These are phyloP conservation scores for Dissoconium aciculare DNA, from an alignment of 2,329 filamentous ascomycete species.

Conservation along the genomic window DNA sequence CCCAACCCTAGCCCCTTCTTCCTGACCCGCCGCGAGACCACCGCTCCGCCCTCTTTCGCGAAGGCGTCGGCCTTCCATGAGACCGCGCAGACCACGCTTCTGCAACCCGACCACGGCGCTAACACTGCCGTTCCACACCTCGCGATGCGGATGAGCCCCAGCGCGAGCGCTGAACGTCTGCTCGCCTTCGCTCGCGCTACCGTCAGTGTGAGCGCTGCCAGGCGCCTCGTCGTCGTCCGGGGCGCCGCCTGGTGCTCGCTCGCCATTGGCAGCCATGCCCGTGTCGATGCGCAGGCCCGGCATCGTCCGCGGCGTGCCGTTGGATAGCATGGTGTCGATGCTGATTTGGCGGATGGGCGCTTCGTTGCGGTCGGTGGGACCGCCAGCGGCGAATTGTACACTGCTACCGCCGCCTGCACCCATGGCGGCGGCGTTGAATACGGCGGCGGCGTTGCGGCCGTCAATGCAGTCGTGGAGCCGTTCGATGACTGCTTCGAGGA, in stretches of 20 bases:
- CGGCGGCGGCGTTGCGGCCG: conserved; percentile 83
- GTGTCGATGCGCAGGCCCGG: conserved; percentile 36
- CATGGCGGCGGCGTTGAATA: conserved; percentile 98
- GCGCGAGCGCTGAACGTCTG: conserved; percentile 21
- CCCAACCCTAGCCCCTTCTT: conserved; percentile 23
- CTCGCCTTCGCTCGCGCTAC: conserved; percentile 23
- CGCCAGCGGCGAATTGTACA: conserved; percentile 44
- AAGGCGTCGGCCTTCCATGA: conserved; percentile 89
- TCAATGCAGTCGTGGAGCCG: conserved; percentile 79
- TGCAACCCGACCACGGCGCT: conserved; percentile 89
- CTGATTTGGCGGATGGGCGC: conserved; percentile 35
- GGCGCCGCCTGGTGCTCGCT: conserved; percentile 19
- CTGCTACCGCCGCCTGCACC: conserved; percentile 83
- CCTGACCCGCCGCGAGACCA: conserved; percentile 6
- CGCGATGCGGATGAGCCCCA: conserved; percentile 34
- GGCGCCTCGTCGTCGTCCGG: conserved; percentile 24
- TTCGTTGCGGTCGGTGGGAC: conserved; percentile 26
- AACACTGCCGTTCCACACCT: conserved; percentile 66
- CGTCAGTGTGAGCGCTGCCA: conserved; percentile 22
- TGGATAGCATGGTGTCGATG: conserved; percentile 27
- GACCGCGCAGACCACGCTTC: conserved; percentile 74
- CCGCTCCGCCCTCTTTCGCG: conserved; percentile 47
- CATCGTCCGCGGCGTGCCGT: conserved; percentile 24
- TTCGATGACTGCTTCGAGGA: conserved; percentile 85
- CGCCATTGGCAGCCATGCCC: conserved; percentile 27